Conservation (phyloP, 345 rosid genomes). For the Noccaea bulbosa region DNA sequence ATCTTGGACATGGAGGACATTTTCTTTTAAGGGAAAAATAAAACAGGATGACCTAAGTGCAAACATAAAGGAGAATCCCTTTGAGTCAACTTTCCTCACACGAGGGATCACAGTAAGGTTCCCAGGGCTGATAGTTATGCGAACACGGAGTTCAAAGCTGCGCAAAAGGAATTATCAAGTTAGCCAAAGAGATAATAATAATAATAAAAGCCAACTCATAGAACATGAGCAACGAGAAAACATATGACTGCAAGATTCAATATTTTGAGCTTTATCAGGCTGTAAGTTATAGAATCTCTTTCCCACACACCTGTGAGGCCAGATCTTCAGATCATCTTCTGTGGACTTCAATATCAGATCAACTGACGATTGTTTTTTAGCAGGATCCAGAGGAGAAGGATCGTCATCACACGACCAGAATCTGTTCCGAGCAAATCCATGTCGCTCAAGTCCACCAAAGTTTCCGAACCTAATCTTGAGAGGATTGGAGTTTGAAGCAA, state of each 20-base stretch:
- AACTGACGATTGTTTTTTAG: slow-evolving; percentile 68
- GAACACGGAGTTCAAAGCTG: slow-evolving; percentile 94
- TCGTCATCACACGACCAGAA: slow-evolving; percentile 75
- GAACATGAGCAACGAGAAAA: background rate
- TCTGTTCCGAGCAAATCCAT: slow-evolving; percentile 90
- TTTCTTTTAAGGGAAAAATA: background rate
- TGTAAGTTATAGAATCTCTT: slow-evolving; percentile 22
- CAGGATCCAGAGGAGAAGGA: slow-evolving; percentile 86
- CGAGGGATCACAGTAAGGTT: slow-evolving; percentile 91
- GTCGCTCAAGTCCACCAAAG: slow-evolving; percentile 77
- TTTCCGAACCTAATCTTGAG: slow-evolving; percentile 55
- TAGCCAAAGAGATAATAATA: slow-evolving; percentile 17
- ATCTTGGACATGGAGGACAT: background rate
- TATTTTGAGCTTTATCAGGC: background rate
- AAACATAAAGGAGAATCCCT: slow-evolving; percentile 79
- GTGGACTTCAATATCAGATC: slow-evolving; percentile 77
- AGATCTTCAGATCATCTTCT: slow-evolving; percentile 78
- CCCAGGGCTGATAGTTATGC: slow-evolving; percentile 70
- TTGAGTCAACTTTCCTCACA: slow-evolving; percentile 85
- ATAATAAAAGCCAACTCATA: background rate
- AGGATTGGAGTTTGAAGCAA: too few relatives aligned
- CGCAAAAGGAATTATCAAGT: slow-evolving; percentile 32
- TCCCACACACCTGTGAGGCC: slow-evolving; percentile 75
- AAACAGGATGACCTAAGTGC: slow-evolving; percentile 45
- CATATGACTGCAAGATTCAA: slow-evolving; percentile 2